Base-by-base conservation (phyloP, 805 yeast species). In the Nakazawaea laoshanensis region DNA sequence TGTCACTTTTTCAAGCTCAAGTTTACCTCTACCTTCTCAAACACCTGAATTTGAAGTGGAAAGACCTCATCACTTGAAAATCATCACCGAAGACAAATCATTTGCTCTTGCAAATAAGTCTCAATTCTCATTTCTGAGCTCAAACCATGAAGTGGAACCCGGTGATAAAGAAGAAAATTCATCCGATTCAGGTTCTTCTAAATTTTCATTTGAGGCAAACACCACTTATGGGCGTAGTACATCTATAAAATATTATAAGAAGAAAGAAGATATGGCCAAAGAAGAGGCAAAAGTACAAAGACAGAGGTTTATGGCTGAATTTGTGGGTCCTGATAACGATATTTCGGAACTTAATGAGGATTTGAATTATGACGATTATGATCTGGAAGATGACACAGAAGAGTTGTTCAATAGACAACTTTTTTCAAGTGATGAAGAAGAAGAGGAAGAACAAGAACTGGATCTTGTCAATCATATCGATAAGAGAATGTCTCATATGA, bases 311-410 rank as follows among this genome's bases (percentile, higher is more conserved):
- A 47, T 55, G 17, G 47, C 50, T 16, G 53, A 49, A 30, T 44
- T 41, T 25, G 37, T 30, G 29, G 55, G 42, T 4, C 43, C 31
- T 9, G 47, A 42, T 17, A 38, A 36, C 15, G 43, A 40, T 6
- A 42, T 40, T 15, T 40, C 44, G 14, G 53, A 53, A 19, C 39
- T 54, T 24, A 42, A 46, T 11, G 59, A 56, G 17, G 60, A 54
- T 27, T 37, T 52, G 50, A 53, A 56, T 30, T 48, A 43, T 33
- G 44, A 41, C 13, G 59, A 57, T 38, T 48, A 43, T 15, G 51
- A 48, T 7, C 53, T 40, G 14, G 48, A 46, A 20, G 65, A 60
- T 35, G 65, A 59, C 23, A 59, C 65, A 1, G 64, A 59, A 36
- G 52, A 47, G 8, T 37, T 61, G 26, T 59, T 59, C 40, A 59